These are phyloP conservation scores for Sorghum bicolor DNA, from an alignment of 176 grass and related monocot species.

Conservation along the genomic window Sorghum_bicolor_NCBIv3 NC_012871.2:18539501-18540000, in stretches of 20 bases:
- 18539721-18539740: background rate
- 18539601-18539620: background rate
- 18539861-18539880: slow-evolving; percentile 17
- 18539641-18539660: background rate
- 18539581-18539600: background rate
- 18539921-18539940: slow-evolving; percentile 94
- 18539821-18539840: background rate
- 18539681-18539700: background rate
- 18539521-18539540: background rate
- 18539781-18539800: background rate
- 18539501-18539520: background rate
- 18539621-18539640: background rate
- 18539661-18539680: background rate
- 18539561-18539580: background rate
- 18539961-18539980: background rate
- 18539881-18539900: slow-evolving; percentile 72
- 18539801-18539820: background rate
- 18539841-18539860: background rate
- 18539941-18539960: slow-evolving; percentile 56
- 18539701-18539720: background rate
- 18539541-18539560: background rate
- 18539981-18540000: background rate
- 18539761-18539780: background rate
- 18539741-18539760: background rate
- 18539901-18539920: slow-evolving; percentile 54